These are phyloP conservation scores for Blepharisma stoltei DNA, from an alignment of 73 alveolate genomes.

Conservation along the genomic window DNA sequence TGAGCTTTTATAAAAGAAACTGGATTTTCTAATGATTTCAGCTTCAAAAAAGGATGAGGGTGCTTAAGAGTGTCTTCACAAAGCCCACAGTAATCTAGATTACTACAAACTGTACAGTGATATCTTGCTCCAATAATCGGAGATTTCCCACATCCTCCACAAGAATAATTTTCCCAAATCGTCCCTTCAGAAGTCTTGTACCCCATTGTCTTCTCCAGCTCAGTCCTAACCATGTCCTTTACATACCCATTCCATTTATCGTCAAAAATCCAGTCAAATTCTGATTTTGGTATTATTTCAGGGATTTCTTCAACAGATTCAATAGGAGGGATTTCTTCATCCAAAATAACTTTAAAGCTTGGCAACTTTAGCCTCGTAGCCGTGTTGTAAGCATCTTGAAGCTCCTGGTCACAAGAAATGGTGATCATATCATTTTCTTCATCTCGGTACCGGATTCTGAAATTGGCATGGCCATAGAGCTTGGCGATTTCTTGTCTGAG, in stretches of 20 bases:
- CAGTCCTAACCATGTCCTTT: not conserved
- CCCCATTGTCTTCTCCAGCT: slow-evolving; percentile 14
- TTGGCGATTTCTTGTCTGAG: too few relatives aligned
- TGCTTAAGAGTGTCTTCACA: slow-evolving; percentile 68
- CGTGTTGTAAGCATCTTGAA: slow-evolving; percentile 10
- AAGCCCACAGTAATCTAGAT: slow-evolving; percentile 82
- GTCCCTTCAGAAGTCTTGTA: not conserved
- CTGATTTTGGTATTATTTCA: not conserved
- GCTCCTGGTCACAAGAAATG: slow-evolving; percentile 3
- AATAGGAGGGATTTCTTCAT: not conserved
- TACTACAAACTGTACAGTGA: slow-evolving; percentile 71
- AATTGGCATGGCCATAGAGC: too few relatives aligned
- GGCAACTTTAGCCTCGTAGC: not conserved
- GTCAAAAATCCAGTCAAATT: not conserved
- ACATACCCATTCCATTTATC: not conserved
- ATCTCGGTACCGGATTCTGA: not conserved
- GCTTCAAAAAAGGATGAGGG: slow-evolving; percentile 38
- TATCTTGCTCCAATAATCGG: slow-evolving; percentile 87
- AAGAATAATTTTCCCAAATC: slow-evolving; percentile 38
- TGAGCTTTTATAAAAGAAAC: not conserved
- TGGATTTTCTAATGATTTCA: not conserved
- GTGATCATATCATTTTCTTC: slow-evolving; percentile 30
- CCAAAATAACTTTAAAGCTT: not conserved
- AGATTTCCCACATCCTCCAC: slow-evolving; percentile 77
- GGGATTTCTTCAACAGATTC: not conserved